Conservation (phyloP, 805 yeast species). For the Barnettozyma salicaria region DNA sequence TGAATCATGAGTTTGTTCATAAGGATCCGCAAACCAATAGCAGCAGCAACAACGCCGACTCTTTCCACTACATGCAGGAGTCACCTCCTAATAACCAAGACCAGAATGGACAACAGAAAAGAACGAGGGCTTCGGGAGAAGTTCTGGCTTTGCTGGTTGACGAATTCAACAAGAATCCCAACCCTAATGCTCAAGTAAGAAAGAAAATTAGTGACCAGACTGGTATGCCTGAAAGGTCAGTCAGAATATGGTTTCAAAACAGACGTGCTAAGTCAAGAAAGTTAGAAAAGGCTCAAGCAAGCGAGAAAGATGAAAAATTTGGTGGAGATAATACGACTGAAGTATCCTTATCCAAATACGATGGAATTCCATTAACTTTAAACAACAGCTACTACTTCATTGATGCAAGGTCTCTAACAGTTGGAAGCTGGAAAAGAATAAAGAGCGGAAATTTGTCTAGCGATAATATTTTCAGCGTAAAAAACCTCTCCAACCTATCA, state of each 20-base stretch:
- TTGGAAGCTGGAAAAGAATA: constrained; percentile 77
- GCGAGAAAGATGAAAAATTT: constrained; percentile 18
- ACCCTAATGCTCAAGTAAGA: constrained; percentile 68
- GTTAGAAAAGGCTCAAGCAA: constrained; percentile 42
- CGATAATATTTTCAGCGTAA: constrained; percentile 34
- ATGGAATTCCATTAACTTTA: constrained; percentile 44
- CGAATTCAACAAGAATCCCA: constrained; percentile 67
- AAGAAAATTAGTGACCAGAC: constrained; percentile 64
- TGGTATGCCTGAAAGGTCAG: constrained; percentile 82
- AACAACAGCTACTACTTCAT: constrained; percentile 65
- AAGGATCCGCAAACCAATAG: too few species aligned
- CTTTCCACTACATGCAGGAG: background rate
- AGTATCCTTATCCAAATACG: constrained; percentile 28
- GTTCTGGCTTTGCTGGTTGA: constrained; percentile 59
- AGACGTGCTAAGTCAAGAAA: constrained; percentile 74
- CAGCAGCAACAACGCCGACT: constrained; percentile 2
- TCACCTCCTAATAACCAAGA: background rate
- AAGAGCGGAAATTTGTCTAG: constrained; percentile 50
- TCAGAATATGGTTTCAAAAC: constrained; percentile 91
- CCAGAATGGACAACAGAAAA: constrained; percentile 30
- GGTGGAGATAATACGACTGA: constrained; percentile 4
- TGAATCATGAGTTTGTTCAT: background rate
- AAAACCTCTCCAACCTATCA: constrained; percentile 52
- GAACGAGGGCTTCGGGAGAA: constrained; percentile 77
- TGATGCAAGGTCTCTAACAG: constrained; percentile 62